Percentiles rank a stretch among this genome's conserved stretches.
Evolutionary conservation across 805 yeast species (phyloP).

Genomic region (Saccharomyces jurei): DNA sequence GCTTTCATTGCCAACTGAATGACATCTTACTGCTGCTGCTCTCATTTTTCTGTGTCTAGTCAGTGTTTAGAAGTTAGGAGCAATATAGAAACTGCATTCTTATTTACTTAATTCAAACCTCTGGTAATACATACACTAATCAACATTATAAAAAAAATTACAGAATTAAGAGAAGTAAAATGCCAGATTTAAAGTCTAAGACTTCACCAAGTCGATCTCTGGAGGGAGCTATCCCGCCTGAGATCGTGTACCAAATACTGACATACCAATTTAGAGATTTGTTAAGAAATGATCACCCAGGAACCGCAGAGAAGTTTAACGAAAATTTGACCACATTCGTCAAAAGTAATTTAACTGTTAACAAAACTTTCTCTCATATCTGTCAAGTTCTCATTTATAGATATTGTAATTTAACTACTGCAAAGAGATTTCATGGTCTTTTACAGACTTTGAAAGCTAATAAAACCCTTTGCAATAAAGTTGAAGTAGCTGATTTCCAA

Average conservation of each 20-base stretch:
- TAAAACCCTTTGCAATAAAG: conserved; percentile 44
- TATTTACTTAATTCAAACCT: neutral
- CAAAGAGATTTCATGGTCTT: conserved; percentile 70
- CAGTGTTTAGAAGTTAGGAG: neutral
- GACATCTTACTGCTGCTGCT: neutral
- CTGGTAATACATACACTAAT: neutral
- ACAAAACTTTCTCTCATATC: conserved; percentile 49
- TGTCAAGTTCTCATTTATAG: conserved; percentile 52
- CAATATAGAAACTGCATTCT: neutral
- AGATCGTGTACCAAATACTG: conserved; percentile 45
- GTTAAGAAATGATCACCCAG: conserved; percentile 41
- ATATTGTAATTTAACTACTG: conserved; percentile 68
- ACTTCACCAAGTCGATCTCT: neutral
- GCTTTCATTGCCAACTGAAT: neutral
- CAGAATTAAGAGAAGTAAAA: neutral
- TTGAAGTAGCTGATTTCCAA: conserved; percentile 74
- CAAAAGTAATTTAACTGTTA: conserved; percentile 46
- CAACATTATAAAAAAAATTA: neutral
- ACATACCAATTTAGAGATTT: conserved; percentile 47
- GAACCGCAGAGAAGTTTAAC: conserved; percentile 36
- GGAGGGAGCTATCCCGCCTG: conserved; percentile 38
- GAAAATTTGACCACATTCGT: conserved; percentile 44
- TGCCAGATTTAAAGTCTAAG: conserved; percentile 1
- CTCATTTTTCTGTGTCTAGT: neutral
- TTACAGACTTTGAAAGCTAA: conserved; percentile 44